Conservation (phyloP, 139 green algal species). For the Closterium sp. region DNA sequence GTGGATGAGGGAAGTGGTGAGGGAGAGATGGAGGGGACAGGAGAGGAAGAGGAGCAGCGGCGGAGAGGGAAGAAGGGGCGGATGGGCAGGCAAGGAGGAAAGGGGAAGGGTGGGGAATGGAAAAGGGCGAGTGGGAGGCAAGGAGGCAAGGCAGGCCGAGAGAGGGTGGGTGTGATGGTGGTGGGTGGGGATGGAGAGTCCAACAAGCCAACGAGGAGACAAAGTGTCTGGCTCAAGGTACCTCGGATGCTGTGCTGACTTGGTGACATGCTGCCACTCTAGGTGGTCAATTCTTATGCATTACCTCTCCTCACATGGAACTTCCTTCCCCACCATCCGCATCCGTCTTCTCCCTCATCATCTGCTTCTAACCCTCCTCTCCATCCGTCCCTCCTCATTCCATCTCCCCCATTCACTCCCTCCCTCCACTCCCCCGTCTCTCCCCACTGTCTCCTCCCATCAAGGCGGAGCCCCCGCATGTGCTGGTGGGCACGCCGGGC, state of each 20-base stretch:
- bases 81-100: neutral
- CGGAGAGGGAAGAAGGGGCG: neutral
- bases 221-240: neutral
- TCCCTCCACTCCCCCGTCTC: neutral
- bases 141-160: neutral
- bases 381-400: too few relatives aligned
- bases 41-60: neutral
- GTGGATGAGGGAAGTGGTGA: neutral
- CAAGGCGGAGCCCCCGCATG: constrained; percentile 42
- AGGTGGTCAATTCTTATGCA: neutral
- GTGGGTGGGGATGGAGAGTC: neutral
- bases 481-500: constrained; percentile 43
- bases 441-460: too few relatives aligned
- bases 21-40: neutral
- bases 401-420: too few relatives aligned
- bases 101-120: neutral
- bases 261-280: too few relatives aligned
- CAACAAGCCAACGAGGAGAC: neutral
- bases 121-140: neutral
- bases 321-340: neutral
- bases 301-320: neutral
- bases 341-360: too few relatives aligned
- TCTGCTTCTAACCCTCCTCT: too few relatives aligned
- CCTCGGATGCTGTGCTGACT: too few relatives aligned
- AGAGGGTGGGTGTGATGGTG: neutral